Percentiles rank a stretch among this genome's conserved stretches.
Conservation (phyloP, 108 stramenopile species). For the Nitzschia putrida region DNA sequence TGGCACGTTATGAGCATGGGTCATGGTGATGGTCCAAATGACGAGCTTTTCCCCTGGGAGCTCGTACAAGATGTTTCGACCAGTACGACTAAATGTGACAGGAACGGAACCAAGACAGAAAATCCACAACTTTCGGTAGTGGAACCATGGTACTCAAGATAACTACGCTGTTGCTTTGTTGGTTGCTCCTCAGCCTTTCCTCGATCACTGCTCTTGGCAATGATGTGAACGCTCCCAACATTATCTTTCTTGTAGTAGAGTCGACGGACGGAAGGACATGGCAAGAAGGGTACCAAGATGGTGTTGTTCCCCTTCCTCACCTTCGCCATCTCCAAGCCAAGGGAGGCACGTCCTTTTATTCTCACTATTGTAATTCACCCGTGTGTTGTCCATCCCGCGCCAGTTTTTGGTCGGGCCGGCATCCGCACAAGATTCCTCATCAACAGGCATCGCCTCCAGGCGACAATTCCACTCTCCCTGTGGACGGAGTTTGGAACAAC, state of each 20-base stretch:
- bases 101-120: too few species aligned
- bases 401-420: constrained; percentile 29
- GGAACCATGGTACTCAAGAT: too few species aligned
- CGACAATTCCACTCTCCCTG: background rate
- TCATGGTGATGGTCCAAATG: too few species aligned
- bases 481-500: constrained; percentile 38
- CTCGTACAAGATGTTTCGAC: too few species aligned
- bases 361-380: constrained; percentile 29
- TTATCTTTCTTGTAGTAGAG: constrained; percentile 32
- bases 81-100: too few species aligned
- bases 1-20: too few species aligned
- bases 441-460: background rate
- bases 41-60: too few species aligned
- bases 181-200: too few species aligned
- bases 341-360: constrained; percentile 17
- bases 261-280: constrained; percentile 39
- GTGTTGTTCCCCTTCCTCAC: constrained; percentile 33
- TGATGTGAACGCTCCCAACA: constrained; percentile 29
- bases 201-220: too few species aligned
- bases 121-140: too few species aligned
- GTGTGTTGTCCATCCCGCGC: constrained; percentile 41
- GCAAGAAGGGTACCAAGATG: constrained; percentile 24
- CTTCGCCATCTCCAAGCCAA: constrained; percentile 10
- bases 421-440: constrained; percentile 45
- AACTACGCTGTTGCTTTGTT: too few species aligned